These are phyloP conservation scores for Parachaetomium inaequale DNA, from an alignment of 495 filamentous ascomycete species.

Conservation along the genomic window DNA sequence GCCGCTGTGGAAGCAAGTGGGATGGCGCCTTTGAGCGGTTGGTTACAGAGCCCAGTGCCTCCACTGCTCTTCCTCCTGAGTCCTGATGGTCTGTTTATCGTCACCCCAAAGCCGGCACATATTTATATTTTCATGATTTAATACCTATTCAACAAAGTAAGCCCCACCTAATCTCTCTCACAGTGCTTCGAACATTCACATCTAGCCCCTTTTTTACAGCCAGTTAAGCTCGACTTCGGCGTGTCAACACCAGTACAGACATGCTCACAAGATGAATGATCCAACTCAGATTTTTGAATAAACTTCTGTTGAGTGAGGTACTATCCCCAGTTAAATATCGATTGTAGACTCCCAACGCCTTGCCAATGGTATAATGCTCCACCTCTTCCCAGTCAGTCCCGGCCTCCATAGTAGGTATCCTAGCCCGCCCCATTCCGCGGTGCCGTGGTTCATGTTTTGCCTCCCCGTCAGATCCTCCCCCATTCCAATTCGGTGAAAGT, in stretches of 20 bases:
- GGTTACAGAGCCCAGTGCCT: not conserved
- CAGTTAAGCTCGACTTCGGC: too few relatives aligned
- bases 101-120: too few relatives aligned
- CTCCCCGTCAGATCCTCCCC: not conserved
- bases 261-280: too few relatives aligned
- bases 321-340: not conserved
- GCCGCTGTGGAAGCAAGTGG: not conserved
- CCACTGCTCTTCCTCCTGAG: too few relatives aligned
- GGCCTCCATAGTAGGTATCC: too few relatives aligned
- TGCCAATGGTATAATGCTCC: slow-evolving; percentile 28
- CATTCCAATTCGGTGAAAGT: not conserved
- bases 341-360: slow-evolving; percentile 18
- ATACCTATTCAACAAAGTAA: too few relatives aligned
- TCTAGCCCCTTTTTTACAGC: too few relatives aligned
- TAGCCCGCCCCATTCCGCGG: not conserved
- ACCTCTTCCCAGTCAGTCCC: not conserved
- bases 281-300: not conserved
- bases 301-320: not conserved
- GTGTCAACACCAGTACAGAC: too few relatives aligned
- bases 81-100: too few relatives aligned
- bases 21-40: not conserved
- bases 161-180: too few relatives aligned
- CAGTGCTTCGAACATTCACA: too few relatives aligned
- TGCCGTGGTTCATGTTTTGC: not conserved
- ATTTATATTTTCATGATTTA: too few relatives aligned